Conservation (phyloP, 192 early-diverging fungal genomes). For the Backusella macrospora region DNA sequence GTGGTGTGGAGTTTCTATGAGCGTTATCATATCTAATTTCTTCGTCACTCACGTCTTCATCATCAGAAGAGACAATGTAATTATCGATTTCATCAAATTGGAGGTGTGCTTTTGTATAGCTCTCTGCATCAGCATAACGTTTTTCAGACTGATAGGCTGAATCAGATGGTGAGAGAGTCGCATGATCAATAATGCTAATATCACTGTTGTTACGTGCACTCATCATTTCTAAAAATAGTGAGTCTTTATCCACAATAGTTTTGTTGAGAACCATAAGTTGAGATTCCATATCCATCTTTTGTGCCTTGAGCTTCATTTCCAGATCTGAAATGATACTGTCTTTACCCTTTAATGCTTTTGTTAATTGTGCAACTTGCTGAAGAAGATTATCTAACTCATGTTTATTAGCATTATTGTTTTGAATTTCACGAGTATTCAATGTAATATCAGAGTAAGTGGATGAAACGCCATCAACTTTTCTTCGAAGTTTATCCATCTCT, state of each 20-base stretch:
- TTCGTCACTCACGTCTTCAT: not conserved
- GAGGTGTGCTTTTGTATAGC: conserved; percentile 8
- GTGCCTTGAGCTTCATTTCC: not conserved
- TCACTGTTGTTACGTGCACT: conserved; percentile 19
- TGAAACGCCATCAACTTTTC: not conserved
- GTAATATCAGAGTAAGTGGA: not conserved
- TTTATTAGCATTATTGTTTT: not conserved
- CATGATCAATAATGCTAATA: not conserved
- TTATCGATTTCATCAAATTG: conserved; percentile 11
- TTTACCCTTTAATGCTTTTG: not conserved
- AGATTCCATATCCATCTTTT: conserved; percentile 19
- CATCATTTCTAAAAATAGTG: conserved; percentile 8
- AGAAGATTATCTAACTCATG: not conserved
- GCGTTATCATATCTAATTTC: not conserved
- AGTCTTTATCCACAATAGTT: conserved; percentile 18
- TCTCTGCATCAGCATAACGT: not conserved
- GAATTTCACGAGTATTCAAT: not conserved
- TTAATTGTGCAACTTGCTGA: not conserved
- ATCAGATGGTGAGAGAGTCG: not conserved
- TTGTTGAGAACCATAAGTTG: conserved; percentile 17
- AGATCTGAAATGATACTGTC: not conserved
- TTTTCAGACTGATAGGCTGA: conserved; percentile 3
- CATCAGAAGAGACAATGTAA: not conserved
- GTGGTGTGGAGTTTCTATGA: not conserved
- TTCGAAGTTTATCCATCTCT: not conserved